Evolutionary conservation across 208 protist species (phyloP).

Genomic region (Angomonas ambiguus): DNA sequence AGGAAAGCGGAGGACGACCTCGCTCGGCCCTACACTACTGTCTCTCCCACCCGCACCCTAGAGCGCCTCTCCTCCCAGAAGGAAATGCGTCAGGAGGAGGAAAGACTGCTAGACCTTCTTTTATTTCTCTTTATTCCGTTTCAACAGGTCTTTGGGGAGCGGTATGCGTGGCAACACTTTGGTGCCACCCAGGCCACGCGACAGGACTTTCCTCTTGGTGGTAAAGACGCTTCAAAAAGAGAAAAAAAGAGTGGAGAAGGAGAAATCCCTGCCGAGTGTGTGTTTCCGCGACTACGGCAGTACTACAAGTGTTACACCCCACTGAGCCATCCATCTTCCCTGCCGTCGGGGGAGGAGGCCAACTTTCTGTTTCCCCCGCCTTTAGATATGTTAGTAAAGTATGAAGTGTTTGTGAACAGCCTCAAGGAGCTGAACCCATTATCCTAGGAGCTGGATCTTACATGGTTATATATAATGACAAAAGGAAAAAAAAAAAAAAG

Average conservation of each 20-base stretch:
- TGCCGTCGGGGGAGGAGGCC: neutral
- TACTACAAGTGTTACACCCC: slow-evolving; percentile 17
- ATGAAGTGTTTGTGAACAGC: slow-evolving; percentile 54
- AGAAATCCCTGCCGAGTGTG: slow-evolving; percentile 29
- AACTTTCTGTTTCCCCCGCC: slow-evolving; percentile 30
- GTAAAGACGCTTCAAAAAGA: too few relatives aligned
- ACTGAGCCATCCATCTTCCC: too few relatives aligned
- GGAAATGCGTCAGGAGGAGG: slow-evolving; percentile 31
- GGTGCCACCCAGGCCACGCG: slow-evolving; percentile 66
- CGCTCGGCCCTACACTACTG: slow-evolving; percentile 18
- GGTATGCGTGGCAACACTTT: slow-evolving; percentile 64
- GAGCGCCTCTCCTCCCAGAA: slow-evolving; percentile 38
- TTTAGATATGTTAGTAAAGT: slow-evolving; percentile 68
- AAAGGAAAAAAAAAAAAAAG: slow-evolving; percentile 6
- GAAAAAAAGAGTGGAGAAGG: neutral
- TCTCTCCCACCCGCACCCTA: slow-evolving; percentile 52
- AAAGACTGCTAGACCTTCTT: slow-evolving; percentile 45
- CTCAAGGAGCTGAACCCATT: slow-evolving; percentile 17
- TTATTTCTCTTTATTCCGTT: slow-evolving; percentile 50
- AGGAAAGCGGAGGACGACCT: neutral
- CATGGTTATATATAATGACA: slow-evolving; percentile 10
- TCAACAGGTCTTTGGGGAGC: slow-evolving; percentile 68
- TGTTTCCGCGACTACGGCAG: slow-evolving; percentile 42
- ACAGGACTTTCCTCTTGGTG: too few relatives aligned
- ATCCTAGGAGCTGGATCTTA: too few relatives aligned